These are phyloP conservation scores for Truncatella angustata DNA, from an alignment of 2,329 filamentous ascomycete species.

Conservation along the genomic window DNA sequence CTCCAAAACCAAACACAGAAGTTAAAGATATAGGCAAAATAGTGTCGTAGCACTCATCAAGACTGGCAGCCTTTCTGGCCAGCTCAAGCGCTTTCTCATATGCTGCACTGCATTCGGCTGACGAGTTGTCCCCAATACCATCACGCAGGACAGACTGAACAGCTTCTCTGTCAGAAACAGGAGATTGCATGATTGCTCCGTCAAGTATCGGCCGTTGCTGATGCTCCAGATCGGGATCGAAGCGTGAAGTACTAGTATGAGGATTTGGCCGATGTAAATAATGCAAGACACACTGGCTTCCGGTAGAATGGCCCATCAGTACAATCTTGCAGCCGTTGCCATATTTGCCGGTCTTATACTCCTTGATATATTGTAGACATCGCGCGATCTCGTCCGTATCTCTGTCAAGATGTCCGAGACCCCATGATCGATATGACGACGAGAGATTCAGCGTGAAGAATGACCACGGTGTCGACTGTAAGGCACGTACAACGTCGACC, in stretches of 20 bases:
- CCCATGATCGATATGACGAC: constrained; percentile 1
- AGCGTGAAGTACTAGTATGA: not conserved
- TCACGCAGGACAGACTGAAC: not conserved
- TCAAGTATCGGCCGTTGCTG: not conserved
- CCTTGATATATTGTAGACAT: constrained; percentile 1
- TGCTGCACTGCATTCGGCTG: not conserved
- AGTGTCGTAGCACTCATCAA: not conserved
- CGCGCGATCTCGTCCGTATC: constrained; percentile 4
- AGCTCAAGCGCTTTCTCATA: not conserved
- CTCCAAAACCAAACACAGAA: not conserved
- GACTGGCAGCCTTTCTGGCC: not conserved
- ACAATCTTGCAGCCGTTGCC: not conserved
- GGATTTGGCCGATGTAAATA: not conserved
- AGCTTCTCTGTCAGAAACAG: constrained; percentile 1
- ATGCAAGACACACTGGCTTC: constrained; percentile 1
- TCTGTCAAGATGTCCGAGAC: constrained; percentile 2
- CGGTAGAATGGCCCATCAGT: constrained; percentile 7
- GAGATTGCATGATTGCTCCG: not conserved
- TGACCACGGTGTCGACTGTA: not conserved
- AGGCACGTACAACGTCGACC: not conserved
- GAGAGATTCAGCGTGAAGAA: constrained; percentile 2
- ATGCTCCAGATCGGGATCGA: constrained; percentile 2
- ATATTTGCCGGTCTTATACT: not conserved
- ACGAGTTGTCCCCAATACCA: not conserved
- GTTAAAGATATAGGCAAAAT: not conserved